Conservation (phyloP, 495 filamentous ascomycete species). For the Aspergillus wentii region DNA sequence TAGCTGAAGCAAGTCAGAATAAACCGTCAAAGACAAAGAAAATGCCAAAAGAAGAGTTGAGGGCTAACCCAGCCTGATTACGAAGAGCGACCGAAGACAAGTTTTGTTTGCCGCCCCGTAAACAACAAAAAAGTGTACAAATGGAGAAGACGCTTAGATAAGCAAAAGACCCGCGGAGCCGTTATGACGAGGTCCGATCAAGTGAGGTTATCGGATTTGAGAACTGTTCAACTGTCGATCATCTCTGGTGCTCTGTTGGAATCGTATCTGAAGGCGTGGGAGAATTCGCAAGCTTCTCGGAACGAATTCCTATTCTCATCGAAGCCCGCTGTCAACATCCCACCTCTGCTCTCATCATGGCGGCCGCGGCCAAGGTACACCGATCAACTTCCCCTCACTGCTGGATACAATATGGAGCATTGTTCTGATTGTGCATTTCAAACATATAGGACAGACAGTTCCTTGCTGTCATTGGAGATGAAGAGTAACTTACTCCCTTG, state of each 20-base stretch:
- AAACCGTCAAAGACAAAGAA: too few relatives aligned
- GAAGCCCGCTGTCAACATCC: too few relatives aligned
- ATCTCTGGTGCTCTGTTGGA: slow-evolving; percentile 1
- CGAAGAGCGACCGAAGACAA: too few relatives aligned
- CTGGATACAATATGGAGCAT: not conserved
- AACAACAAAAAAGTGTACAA: slow-evolving; percentile 10
- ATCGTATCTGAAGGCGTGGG: slow-evolving; percentile 1
- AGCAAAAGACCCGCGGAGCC: slow-evolving; percentile 10
- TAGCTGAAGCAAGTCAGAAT: too few relatives aligned
- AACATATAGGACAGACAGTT: slow-evolving; percentile 78
- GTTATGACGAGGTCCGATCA: slow-evolving; percentile 15
- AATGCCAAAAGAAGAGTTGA: slow-evolving; percentile 1
- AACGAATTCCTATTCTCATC: too few relatives aligned
- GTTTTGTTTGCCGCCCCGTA: slow-evolving; percentile 7
- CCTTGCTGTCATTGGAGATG: slow-evolving; percentile 95
- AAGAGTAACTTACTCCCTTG: slow-evolving; percentile 53
- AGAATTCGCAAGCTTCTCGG: too few relatives aligned
- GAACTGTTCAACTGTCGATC: slow-evolving; percentile 4
- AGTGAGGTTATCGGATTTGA: slow-evolving; percentile 2
- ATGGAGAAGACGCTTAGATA: slow-evolving; percentile 19
- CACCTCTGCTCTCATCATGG: slow-evolving; percentile 22
- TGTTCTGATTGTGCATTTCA: slow-evolving; percentile 3
- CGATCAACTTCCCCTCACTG: slow-evolving; percentile 27
- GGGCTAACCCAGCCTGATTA: too few relatives aligned
- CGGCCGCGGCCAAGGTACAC: slow-evolving; percentile 30